A percentile compares a stretch with the other conserved stretches of the same genome.
Conservation (phyloP, 2,329 filamentous ascomycete species). For the Trichoderma simmonsii region DNA sequence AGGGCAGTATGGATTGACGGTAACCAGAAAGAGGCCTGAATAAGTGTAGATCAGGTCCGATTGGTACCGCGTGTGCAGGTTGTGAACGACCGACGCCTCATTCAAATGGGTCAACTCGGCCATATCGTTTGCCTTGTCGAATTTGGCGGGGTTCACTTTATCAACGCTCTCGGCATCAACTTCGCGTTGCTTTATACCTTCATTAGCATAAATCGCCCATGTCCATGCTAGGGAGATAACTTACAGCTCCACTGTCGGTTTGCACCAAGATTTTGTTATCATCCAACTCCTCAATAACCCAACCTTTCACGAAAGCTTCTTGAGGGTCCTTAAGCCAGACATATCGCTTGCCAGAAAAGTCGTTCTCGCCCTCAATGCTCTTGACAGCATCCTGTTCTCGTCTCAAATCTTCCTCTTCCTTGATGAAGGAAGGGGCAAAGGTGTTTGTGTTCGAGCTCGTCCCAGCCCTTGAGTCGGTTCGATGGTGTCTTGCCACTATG, state of each 20-base stretch:
- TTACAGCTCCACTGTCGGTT: constrained; percentile 85
- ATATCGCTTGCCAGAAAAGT: constrained; percentile 98
- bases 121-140: constrained; percentile 99
- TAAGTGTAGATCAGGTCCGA: constrained; percentile 98
- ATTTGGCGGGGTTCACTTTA: constrained; percentile 98
- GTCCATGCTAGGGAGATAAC: constrained; percentile 31
- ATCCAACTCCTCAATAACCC: constrained; percentile 78
- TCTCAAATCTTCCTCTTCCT: constrained; percentile 76
- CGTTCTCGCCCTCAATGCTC: constrained; percentile 93
- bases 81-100: constrained; percentile 96
- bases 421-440: constrained; percentile 96
- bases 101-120: constrained; percentile 97
- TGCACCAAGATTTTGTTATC: constrained; percentile 75
- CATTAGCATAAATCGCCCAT: constrained; percentile 22
- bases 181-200: constrained; percentile 67
- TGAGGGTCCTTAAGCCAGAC: constrained; percentile 92
- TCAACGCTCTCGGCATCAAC: constrained; percentile 85
- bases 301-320: constrained; percentile 85
- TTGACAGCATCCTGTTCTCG: constrained; percentile 53
- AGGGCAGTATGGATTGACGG: constrained; percentile 93
- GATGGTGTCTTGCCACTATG: constrained; percentile 39
- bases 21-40: constrained; percentile 93
- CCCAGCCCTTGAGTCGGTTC: constrained; percentile 62
- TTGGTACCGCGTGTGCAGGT: constrained; percentile 91
- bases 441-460: constrained; percentile 65